These are phyloP conservation scores for Apophysomyces ossiformis DNA, from an alignment of 371 early-diverging fungal genomes.

Conservation along the genomic window DNA sequence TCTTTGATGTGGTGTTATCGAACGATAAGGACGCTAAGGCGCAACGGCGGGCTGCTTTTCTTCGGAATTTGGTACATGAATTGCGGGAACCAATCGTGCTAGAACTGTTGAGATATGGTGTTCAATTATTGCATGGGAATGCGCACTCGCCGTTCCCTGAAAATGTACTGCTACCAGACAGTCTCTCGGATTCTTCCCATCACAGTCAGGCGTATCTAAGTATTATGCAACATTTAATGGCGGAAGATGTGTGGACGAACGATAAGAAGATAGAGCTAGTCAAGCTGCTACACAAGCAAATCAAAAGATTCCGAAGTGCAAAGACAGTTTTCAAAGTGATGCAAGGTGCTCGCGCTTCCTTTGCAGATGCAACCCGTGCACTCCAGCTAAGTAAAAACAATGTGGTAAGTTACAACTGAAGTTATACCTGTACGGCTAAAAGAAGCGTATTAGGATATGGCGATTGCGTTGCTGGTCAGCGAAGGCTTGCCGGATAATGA, in stretches of 20 bases:
- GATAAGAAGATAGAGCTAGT: conserved; percentile 57
- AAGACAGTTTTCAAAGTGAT: conserved; percentile 54
- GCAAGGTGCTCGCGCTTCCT: conserved; percentile 47
- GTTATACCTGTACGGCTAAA: neutral
- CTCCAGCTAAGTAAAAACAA: conserved; percentile 41
- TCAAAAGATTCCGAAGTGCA: conserved; percentile 47
- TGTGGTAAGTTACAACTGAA: conserved; percentile 31
- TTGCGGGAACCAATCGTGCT: conserved; percentile 43
- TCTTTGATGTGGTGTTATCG: conserved; percentile 58
- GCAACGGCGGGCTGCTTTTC: conserved; percentile 44
- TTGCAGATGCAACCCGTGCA: conserved; percentile 51
- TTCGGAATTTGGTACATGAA: conserved; percentile 47
- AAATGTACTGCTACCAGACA: conserved; percentile 45
- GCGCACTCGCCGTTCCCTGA: conserved; percentile 41
- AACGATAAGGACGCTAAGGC: conserved; percentile 37
- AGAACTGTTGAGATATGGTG: conserved; percentile 43
- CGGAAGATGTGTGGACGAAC: conserved; percentile 51
- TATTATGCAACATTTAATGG: conserved; percentile 58
- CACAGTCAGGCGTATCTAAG: conserved; percentile 57
- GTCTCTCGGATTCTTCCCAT: conserved; percentile 29
- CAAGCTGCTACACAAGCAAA: conserved; percentile 54
- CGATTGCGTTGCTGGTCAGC: conserved; percentile 41
- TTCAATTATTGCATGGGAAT: conserved; percentile 42
- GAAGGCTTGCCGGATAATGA: conserved; percentile 38
- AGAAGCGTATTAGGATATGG: conserved; percentile 31